A percentile compares a stretch with the other conserved stretches of the same genome.
These are phyloP conservation scores for Alternaria arbusti DNA, from an alignment of 2,329 filamentous ascomycete species.

Conservation along the genomic window DNA sequence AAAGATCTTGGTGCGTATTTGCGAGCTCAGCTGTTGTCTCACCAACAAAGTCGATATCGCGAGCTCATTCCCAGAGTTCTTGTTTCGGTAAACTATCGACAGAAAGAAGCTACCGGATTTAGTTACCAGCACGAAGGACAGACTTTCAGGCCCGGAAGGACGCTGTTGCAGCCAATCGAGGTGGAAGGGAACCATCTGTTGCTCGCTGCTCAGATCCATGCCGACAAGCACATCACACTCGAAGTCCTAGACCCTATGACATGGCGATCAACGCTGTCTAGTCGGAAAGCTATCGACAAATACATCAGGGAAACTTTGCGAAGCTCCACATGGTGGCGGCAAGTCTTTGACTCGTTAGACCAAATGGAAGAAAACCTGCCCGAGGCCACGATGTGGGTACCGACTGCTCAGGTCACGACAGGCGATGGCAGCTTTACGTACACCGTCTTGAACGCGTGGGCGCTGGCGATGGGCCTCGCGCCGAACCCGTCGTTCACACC, in stretches of 20 bases:
- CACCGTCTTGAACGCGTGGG: constrained; percentile 25
- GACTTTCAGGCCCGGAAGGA: constrained; percentile 9
- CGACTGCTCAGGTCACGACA: constrained; percentile 3
- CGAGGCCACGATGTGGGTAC: constrained; percentile 1
- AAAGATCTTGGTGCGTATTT: not conserved
- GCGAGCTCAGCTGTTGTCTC: not conserved
- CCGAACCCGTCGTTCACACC: constrained; percentile 8
- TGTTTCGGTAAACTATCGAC: constrained; percentile 11
- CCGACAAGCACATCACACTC: constrained; percentile 4
- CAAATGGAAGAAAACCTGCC: not conserved
- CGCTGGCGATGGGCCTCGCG: constrained; percentile 23
- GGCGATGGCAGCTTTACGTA: not conserved
- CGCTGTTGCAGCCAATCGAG: not conserved
- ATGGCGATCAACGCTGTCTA: not conserved
- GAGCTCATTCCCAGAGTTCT: constrained; percentile 12
- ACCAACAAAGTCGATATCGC: not conserved
- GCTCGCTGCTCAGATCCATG: not conserved
- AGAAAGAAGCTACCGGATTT: constrained; percentile 5
- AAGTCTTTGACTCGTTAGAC: not conserved
- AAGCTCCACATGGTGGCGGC: not conserved
- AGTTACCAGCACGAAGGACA: constrained; percentile 1
- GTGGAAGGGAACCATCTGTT: not conserved
- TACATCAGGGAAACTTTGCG: not conserved
- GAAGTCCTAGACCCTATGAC: constrained; percentile 12
- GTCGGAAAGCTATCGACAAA: not conserved